A percentile compares a stretch with the other conserved stretches of the same genome.
phyloP scores from a whole-genome alignment of 371 early-diverging fungal species.

The Rhizopus sp. region DNA sequence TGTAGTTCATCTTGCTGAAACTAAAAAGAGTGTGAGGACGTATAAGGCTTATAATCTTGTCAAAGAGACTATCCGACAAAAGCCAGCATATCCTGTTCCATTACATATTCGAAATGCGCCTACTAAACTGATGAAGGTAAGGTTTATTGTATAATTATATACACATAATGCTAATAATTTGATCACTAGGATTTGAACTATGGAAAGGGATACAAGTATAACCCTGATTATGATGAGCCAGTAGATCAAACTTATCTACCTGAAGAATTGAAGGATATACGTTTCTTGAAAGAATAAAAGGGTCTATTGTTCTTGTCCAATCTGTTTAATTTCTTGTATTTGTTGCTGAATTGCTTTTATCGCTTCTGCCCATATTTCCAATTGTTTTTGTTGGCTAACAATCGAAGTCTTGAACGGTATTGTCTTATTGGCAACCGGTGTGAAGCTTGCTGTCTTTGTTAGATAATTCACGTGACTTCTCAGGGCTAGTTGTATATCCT shows the following conservation, averaged over 20 bases:
- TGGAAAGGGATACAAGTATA: conserved; percentile 80
- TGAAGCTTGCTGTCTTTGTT: conserved; percentile 36
- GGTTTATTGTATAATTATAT: not conserved
- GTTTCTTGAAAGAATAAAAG: conserved; percentile 52
- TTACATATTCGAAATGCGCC: conserved; percentile 88
- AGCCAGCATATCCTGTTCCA: conserved; percentile 79
- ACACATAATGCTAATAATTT: not conserved
- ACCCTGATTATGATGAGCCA: conserved; percentile 74
- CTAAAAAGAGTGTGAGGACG: conserved; percentile 79
- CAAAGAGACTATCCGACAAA: conserved; percentile 55
- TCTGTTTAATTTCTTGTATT: conserved; percentile 32
- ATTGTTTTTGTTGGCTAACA: conserved; percentile 39
- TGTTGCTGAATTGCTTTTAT: conserved; percentile 36
- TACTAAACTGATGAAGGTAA: conserved; percentile 67
- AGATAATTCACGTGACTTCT: conserved; percentile 43
- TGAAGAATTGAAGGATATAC: conserved; percentile 51
- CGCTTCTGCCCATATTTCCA: conserved; percentile 48
- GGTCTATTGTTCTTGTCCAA: conserved; percentile 19
- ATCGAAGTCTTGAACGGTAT: conserved; percentile 48
- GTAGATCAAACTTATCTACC: conserved; percentile 82
- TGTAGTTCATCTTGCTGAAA: conserved; percentile 75
- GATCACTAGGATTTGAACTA: conserved; percentile 66
- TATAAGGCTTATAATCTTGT: conserved; percentile 74
- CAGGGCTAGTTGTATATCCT: conserved; percentile 48
- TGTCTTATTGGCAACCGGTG: conserved; percentile 37